Evolutionary conservation across 2,329 filamentous ascomycete genomes (phyloP), one percentile per base, ranked within the genome.

Genomic region (Cladosporium sp.): DNA sequence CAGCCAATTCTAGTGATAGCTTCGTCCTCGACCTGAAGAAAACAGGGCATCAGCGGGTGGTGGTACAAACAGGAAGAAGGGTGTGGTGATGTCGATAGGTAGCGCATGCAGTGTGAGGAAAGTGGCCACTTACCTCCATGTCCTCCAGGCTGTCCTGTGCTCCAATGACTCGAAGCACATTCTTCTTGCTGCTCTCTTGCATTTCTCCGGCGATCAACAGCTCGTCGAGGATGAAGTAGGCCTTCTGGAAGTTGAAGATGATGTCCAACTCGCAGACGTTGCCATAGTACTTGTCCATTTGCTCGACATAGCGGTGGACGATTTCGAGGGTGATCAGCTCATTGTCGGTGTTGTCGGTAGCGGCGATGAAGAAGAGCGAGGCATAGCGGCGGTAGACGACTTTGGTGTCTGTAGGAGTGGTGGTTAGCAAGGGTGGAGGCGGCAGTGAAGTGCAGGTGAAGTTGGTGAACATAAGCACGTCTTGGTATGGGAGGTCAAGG

Each of bases 271-370:
- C 95, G 88, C 95, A 99, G 67, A 99, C 95, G 80, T 99, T 99
- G 80, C 95, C 95, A 80, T 98, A 99, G 84, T 99, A 99, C 80
- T 99, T 99, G 86, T 99, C 95, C 95, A 99, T 99, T 82, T 99
- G 95, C 81, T 99, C 95, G 77, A 99, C 95, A 79, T 99, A 99
- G 81, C 95, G 92, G 80, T 99, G 95, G 75, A 99, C 96, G 77
- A 99, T 93, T 80, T 99, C 95, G 77, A 99, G 92, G 28, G 92
- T 97, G 79, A 98, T 97, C 77, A 99, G 84, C 79, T 99, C 95
- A 81, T 99, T 99, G 81, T 99, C 95, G 70, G 92, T 93, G n/a
- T 93, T 93, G 64, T 93, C 90, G 83, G 93, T 97, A 74, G 95
- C 95, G 75, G 94, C 93, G 79, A 99, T 99, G 86, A 99, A 99